Base-by-base conservation (phyloP, 768 basidiomycete genomes). In the Sarcomyxa edulis region DNA sequence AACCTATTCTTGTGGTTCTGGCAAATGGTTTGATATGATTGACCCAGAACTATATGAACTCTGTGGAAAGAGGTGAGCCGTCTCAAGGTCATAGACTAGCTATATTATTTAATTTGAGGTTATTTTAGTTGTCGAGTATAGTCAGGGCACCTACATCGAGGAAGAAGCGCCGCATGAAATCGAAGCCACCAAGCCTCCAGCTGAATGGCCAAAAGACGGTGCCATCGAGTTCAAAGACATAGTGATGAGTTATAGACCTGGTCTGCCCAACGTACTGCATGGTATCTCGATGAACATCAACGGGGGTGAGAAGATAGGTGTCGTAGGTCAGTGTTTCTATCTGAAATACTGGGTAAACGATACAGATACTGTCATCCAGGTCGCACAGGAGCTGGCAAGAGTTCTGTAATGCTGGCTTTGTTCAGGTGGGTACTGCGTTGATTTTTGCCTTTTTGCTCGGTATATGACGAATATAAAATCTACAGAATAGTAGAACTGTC, bases 401-500 rank as follows among this genome's bases (percentile, higher is more conserved):
- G 70, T 1, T 78, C 79, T 1, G 63, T 89, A 37, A 75, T 83
- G 52, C 61, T 81, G 40, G 71, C 78, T 3, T 60, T 89, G 4
- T 77, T n/a, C n/a, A n/a, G n/a, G n/a, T n/a, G n/a, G n/a, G n/a
- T n/a, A n/a, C n/a, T n/a, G n/a, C n/a, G n/a, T n/a, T n/a, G n/a
- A n/a, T n/a, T n/a, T n/a, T n/a, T n/a, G n/a, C n/a, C n/a, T n/a
- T n/a, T n/a, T n/a, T n/a, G n/a, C n/a, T n/a, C n/a, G n/a, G n/a
- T n/a, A n/a, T n/a, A n/a, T n/a, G n/a, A n/a, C n/a, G n/a, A n/a
- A n/a, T n/a, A n/a, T n/a, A n/a, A n/a, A n/a, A n/a, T n/a, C n/a
- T n/a, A n/a, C n/a, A n/a, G 83, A 16, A 75, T 88, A 43, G 78
- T 85, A 23, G 84, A 90, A 54, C n/a, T n/a, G n/a, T 67, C 81